Base-by-base conservation (phyloP, 208 protist genomes). In the Vickermania ingenoplastis region DNA sequence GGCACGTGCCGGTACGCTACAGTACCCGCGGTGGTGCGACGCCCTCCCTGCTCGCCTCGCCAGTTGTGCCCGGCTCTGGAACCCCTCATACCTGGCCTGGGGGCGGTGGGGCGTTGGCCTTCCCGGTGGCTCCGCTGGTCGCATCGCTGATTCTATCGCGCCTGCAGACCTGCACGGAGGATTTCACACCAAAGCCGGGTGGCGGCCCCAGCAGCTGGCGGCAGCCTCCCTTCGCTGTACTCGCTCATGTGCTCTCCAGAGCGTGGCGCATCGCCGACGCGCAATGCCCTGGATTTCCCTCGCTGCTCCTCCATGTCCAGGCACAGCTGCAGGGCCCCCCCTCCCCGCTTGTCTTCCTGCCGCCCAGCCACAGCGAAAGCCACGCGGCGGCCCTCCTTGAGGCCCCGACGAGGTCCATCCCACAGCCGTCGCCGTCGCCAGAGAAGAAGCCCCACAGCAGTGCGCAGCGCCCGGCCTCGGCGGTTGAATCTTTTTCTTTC, bases 211-310 rank as follows among this genome's bases (percentile, higher is more conserved):
- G 36, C 36, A n/a, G 36, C 36, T 45, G 36, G 36, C 36, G 36
- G 36, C 17, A 45, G 11, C 36, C 36, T 7, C 36, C 36, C 17
- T 45, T 45, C 17, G 36, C 17, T 17, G 17, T 45, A n/a, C 17
- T 45, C 11, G 36, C 36, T 7, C 36, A 45, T 7, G 7, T 17
- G 36, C 36, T 45, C 36, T 7, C 36, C 17, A 7, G 36, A 45
- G 36, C 36, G 36, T 45, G 36, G 36, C 36, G 17, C 36, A 45
- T 45, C 36, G 36, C 51, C 11, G n/a, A 55, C 51, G 51, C 51
- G 51, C 51, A 22, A 22, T 55, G 22, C 51, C 51, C 24, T 27
- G 51, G 24, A 25, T 22, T 55, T 27, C 51, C 51, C n/a, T 55
- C 51, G 5, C 51, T 55, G 51, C 36, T 45, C 36, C 36, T 45